phyloP scores from a whole-genome alignment of 345 rosid species.

The Euphorbia tirucalli region DNA sequence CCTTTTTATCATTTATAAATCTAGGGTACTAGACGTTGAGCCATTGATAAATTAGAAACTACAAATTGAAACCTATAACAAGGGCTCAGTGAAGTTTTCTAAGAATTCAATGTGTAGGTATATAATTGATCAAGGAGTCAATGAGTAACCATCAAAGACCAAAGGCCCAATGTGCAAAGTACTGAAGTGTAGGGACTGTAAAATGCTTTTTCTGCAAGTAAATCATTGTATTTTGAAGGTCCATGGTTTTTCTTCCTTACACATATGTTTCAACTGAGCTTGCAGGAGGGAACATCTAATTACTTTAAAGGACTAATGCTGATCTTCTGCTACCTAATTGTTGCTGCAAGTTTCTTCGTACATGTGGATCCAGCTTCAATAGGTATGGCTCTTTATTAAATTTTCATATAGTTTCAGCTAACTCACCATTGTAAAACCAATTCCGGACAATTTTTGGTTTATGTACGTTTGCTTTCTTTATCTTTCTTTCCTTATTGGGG shows the following conservation, averaged over 20 bases:
- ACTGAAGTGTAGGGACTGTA: background rate
- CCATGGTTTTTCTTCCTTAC: background rate
- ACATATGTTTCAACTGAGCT: conserved; percentile 1
- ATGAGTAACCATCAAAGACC: too few species aligned
- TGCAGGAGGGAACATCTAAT: conserved; percentile 26
- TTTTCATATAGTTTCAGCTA: background rate
- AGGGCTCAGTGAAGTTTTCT: background rate
- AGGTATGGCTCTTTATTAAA: background rate
- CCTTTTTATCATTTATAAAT: background rate
- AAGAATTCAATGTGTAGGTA: too few species aligned
- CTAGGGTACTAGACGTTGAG: background rate
- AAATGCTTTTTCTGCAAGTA: too few species aligned
- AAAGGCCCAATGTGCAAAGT: too few species aligned
- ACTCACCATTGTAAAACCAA: background rate
- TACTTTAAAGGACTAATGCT: conserved; percentile 26
- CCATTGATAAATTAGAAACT: background rate
- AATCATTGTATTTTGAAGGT: background rate
- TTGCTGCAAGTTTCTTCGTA: conserved; percentile 22
- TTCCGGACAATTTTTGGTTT: background rate
- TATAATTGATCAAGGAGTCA: background rate
- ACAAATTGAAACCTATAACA: background rate
- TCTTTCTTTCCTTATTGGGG: background rate
- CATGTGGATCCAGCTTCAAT: conserved; percentile 3
- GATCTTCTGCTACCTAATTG: conserved; percentile 20
- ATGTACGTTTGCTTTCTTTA: too few species aligned